These are phyloP conservation scores for Aspergillus tubingensis DNA, from an alignment of 2,329 filamentous ascomycete genomes.

Conservation along the genomic window DNA sequence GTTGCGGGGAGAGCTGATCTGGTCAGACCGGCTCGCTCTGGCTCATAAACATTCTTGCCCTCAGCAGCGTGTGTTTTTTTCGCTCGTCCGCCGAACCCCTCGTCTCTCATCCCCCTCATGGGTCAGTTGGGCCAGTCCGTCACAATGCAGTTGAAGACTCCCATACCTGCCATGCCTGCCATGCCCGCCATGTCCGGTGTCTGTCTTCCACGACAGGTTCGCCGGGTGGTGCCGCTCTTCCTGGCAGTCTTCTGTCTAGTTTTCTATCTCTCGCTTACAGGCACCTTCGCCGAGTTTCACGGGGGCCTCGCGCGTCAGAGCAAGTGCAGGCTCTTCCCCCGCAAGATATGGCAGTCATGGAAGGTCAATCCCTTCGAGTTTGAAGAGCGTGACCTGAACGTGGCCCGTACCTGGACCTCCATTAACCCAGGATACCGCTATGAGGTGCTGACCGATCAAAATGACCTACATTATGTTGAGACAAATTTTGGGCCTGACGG, in stretches of 20 bases:
- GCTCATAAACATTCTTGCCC: slow-evolving; percentile 7
- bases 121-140: background rate
- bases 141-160: slow-evolving; percentile 7
- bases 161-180: background rate
- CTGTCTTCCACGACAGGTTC: slow-evolving; percentile 4
- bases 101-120: background rate
- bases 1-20: background rate
- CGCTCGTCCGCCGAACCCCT: background rate
- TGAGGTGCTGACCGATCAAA: slow-evolving; percentile 69
- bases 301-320: background rate
- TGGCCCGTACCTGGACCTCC: slow-evolving; percentile 64
- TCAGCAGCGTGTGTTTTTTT: background rate
- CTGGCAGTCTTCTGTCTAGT: slow-evolving; percentile 3
- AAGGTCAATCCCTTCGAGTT: slow-evolving; percentile 69
- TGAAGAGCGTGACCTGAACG: slow-evolving; percentile 62
- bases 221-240: slow-evolving; percentile 2
- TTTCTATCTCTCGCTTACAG: slow-evolving; percentile 6
- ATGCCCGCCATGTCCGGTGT: background rate
- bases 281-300: background rate
- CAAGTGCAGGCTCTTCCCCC: slow-evolving; percentile 52
- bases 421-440: slow-evolving; percentile 69
- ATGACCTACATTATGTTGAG: slow-evolving; percentile 68
- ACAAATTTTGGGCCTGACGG: slow-evolving; percentile 66
- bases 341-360: slow-evolving; percentile 78
- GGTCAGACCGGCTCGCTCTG: background rate